Base-by-base conservation (phyloP, 345 rosid genomes). In the Salix arbutifolia region DNA sequence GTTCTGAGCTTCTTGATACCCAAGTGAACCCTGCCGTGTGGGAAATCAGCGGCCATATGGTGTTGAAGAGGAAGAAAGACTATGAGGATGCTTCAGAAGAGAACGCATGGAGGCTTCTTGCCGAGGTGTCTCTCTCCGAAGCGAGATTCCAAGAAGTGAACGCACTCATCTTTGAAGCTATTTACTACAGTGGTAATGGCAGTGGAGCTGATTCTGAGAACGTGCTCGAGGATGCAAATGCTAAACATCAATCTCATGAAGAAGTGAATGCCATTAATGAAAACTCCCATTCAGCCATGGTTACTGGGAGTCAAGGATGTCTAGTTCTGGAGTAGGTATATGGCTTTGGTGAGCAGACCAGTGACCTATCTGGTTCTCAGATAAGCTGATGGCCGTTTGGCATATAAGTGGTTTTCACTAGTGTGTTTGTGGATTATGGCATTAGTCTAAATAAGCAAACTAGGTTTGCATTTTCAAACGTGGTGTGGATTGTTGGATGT, bases 41-140 rank as follows among this genome's bases (percentile, higher is more conserved):
- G 98, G 98, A 96, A 72, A 96, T 96, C 21, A 93, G 98, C 65
- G 99, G 99, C n/a, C 99, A 96, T 74, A 93, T 96, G 84, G 99
- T 96, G 76, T 73, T 96, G 60, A 93, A 96, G 87, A 91, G 94
- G 87, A 96, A 85, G 88, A 83, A 89, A 78, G 98, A 96, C 83
- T 96, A 78, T 5, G 92, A 96, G 66, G 97, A 84, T 80, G 99
- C 99, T 68, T 83, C 97, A 0, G 99, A 93, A 76, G 97, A 83
- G 78, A 92, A 93, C 33, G 99, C 99, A 23, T 90, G 94, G 94
- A 87, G 91, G 80, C 92, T 96, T 30, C 96, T 93, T 0, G 94
- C 98, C 0, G 94, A 90, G 85, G 98, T 91, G 19, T 96, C 99
- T 78, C 89, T 96, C 44, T 93, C 98, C 4, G 94, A 88, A 65